These are phyloP conservation scores for Pythium aristosporum DNA, from an alignment of 352 stramenopile genomes.

Conservation along the genomic window DNA sequence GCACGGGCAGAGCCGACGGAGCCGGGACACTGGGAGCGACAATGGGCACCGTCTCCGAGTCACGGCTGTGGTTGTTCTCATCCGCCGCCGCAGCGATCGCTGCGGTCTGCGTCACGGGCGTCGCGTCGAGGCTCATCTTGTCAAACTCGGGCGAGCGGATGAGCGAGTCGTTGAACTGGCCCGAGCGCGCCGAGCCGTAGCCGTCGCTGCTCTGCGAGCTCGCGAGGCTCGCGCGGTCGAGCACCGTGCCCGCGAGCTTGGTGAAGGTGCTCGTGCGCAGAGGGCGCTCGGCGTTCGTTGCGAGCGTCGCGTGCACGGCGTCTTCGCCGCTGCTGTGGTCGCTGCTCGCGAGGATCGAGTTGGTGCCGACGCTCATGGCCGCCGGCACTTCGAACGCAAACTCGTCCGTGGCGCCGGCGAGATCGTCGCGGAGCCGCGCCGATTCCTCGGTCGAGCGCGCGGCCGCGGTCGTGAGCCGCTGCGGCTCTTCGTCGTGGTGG, in stretches of 20 bases:
- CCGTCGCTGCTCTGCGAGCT: constrained; percentile 7
- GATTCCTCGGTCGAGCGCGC: constrained; percentile 15
- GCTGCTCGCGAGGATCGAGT: constrained; percentile 26
- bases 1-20: no score
- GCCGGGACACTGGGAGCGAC: background rate
- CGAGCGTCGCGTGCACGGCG: background rate
- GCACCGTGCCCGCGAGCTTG: constrained; percentile 13
- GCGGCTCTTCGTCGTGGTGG: constrained; percentile 21
- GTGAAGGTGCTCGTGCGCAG: constrained; percentile 21
- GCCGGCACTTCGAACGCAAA: constrained; percentile 13
- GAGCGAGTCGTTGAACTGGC: constrained; percentile 15
- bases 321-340: constrained; percentile 6
- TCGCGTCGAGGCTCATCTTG: constrained; percentile 26
- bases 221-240: constrained; percentile 8
- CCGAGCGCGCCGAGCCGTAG: constrained; percentile 8
- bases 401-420: constrained; percentile 4
- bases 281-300: background rate
- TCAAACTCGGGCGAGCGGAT: constrained; percentile 24
- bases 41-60: background rate
- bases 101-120: background rate
- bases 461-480: constrained; percentile 15
- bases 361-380: constrained; percentile 2
- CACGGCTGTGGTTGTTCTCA: background rate
- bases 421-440: constrained; percentile 6
- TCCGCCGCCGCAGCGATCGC: background rate